Evolutionary conservation across 768 basidiomycete genomes (phyloP), one percentile per base, ranked within the genome.

Genomic region (Lactarius pseudohatsudake): DNA sequence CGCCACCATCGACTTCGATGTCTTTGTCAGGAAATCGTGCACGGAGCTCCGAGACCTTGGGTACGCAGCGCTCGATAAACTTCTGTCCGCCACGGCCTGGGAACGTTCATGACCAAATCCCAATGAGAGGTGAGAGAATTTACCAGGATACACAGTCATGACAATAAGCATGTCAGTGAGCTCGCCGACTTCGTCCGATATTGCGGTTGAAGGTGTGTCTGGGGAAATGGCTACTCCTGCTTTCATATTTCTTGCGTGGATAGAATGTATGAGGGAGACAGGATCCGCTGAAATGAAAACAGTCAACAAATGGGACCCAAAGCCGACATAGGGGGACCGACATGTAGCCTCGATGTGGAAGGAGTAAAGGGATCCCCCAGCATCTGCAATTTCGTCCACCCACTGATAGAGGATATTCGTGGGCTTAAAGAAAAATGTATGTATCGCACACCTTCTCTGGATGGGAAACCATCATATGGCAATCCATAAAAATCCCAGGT

Each of bases 381-480:
- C 97, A 72, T 93, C 86, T 38, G 97, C 96, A 69, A 98, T 90
- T 74, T 95, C 95, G 72, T 94, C 81, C 32, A 99, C 93, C 97
- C 97, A 98, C 94, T 98, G 65, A 50, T 32, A 26, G 38, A 55
- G 3, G 40, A 32, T n/a, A 11, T 53, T n/a, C 28, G 59, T 30
- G 34, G 54, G 54, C 34, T 40, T 13, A 6, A 11, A 43, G 43
- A 59, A 57, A 26, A 45, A 56, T 20, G 43, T 20, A 11, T 43
- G 32, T 18, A 34, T 43, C 40, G 9, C 73, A 58, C 71, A 93
- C 96, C 82, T 90, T 89, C 74, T 91, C 92, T 11, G 97, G 97
- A 58, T 98, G 81, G 0, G 94, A 77, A 22, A 99, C 97, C 97
- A 99, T 99, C 97, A 98, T 98, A 78, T 99, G 97, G 77, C 96